Evolutionary conservation across 768 basidiomycete genomes (phyloP).

Genomic region (Lactarius hengduanensis): DNA sequence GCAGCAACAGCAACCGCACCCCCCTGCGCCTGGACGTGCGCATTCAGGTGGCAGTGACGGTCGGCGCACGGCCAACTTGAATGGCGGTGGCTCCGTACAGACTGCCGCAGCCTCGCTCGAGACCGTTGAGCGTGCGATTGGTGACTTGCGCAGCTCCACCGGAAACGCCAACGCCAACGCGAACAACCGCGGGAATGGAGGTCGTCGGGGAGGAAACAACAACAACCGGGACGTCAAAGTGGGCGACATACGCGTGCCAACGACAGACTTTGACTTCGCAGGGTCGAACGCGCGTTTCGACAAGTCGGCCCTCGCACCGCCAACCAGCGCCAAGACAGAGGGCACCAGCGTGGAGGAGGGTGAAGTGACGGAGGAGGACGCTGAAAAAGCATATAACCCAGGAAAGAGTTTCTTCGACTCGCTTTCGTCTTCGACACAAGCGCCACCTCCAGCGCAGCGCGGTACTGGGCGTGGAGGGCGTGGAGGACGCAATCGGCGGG

Average conservation of each 20-base stretch:
- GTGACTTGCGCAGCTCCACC: constrained; percentile 44
- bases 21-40: constrained; percentile 6
- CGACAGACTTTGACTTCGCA: constrained; percentile 81
- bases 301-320: constrained; percentile 52
- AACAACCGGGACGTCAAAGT: constrained; percentile 33
- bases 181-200: constrained; percentile 41
- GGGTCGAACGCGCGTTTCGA: constrained; percentile 78
- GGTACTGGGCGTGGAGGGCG: constrained; percentile 47
- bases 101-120: constrained; percentile 74
- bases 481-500: constrained; percentile 65
- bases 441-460: constrained; percentile 36
- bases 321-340: constrained; percentile 31
- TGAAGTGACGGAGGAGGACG: constrained; percentile 38
- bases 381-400: constrained; percentile 64
- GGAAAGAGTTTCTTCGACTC: constrained; percentile 82
- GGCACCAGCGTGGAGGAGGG: constrained; percentile 38
- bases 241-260: constrained; percentile 55
- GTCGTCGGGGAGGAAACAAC: constrained; percentile 26
- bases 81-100: constrained; percentile 53
- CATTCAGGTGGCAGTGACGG: constrained; percentile 32
- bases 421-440: constrained; percentile 49
- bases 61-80: constrained; percentile 34
- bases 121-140: constrained; percentile 60
- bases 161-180: constrained; percentile 33
- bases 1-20: constrained; percentile 17